These are phyloP conservation scores for Chalciporus piperatus DNA, from an alignment of 768 basidiomycete genomes.

Conservation along the genomic window DNA sequence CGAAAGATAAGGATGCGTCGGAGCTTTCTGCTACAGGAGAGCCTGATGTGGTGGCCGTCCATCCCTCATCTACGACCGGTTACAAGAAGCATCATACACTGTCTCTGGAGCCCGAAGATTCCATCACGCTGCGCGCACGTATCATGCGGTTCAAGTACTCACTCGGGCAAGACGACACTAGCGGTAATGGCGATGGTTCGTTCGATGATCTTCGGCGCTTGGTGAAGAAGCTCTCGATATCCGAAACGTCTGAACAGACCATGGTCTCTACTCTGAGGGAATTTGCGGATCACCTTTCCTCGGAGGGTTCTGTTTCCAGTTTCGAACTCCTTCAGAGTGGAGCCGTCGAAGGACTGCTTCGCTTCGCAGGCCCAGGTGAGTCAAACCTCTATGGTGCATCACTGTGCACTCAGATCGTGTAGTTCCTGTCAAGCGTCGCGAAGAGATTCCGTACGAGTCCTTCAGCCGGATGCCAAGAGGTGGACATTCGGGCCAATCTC, in stretches of 20 bases:
- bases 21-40: constrained; percentile 38
- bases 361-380: constrained; percentile 53
- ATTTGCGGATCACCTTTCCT: constrained; percentile 76
- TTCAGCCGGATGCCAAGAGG: constrained; percentile 59
- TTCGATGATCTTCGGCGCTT: constrained; percentile 61
- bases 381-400: not conserved
- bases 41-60: constrained; percentile 24
- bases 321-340: constrained; percentile 96
- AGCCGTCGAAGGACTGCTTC: constrained; percentile 81
- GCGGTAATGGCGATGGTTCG: constrained; percentile 56
- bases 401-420: constrained; percentile 5
- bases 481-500: constrained; percentile 46
- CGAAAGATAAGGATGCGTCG: constrained; percentile 43
- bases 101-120: constrained; percentile 82
- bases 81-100: constrained; percentile 69
- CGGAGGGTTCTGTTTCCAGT: constrained; percentile 82
- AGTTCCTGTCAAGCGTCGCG: constrained; percentile 68
- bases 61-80: constrained; percentile 48
- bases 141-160: constrained; percentile 85
- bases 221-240: constrained; percentile 59
- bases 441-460: constrained; percentile 76
- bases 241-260: constrained; percentile 59
- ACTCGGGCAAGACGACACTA: constrained; percentile 50
- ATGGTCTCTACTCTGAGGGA: constrained; percentile 61
- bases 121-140: constrained; percentile 87